These are phyloP conservation scores for Gentiana straminea DNA, from an alignment of 257 asterid genomes.

Conservation along the genomic window DNA sequence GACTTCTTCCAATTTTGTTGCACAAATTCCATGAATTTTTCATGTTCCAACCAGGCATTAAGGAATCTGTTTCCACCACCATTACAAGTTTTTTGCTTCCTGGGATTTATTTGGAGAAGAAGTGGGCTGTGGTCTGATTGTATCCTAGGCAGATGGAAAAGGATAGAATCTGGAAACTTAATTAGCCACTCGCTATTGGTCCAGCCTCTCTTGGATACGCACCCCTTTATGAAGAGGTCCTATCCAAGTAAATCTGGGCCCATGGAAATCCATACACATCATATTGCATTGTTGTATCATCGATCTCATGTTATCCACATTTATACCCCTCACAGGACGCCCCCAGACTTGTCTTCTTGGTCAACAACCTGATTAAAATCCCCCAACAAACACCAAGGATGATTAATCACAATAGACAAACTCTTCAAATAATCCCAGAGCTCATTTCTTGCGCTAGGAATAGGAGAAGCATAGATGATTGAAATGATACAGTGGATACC, in stretches of 20 bases:
- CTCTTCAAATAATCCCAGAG: no score
- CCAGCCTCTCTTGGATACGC: neutral
- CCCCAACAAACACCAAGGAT: neutral
- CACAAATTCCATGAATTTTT: neutral
- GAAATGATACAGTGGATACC: no score
- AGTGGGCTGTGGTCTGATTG: neutral
- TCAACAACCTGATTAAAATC: neutral
- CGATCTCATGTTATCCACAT: neutral
- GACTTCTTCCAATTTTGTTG: neutral
- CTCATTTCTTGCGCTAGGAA: no score
- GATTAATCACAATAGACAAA: neutral
- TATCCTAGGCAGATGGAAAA: neutral
- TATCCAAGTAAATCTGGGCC: neutral
- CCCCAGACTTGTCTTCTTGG: neutral
- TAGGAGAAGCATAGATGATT: no score
- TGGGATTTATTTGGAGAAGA: neutral
- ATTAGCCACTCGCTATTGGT: neutral
- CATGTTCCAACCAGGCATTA: neutral
- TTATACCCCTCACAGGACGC: neutral
- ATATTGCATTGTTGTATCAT: no score
- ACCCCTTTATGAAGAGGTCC: neutral
- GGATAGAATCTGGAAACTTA: neutral
- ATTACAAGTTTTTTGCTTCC: neutral
- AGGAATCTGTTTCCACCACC: neutral
- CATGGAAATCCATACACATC: neutral